These are phyloP conservation scores for Butyriboletus appendiculatus DNA, from an alignment of 1,284 basidiomycete genomes.

Conservation along the genomic window DNA sequence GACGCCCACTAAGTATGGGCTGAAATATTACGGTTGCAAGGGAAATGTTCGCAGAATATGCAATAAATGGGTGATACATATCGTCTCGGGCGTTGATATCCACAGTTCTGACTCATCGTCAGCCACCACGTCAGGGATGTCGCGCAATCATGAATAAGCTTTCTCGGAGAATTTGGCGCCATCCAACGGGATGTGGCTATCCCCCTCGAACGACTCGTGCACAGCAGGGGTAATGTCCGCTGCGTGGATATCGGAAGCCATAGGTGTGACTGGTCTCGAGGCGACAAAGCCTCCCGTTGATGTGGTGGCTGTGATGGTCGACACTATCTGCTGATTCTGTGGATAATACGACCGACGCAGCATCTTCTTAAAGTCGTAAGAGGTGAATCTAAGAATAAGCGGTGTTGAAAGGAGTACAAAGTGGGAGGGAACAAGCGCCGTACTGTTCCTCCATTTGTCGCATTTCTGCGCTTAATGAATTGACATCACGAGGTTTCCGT, in stretches of 20 bases:
- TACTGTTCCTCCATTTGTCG: conserved; percentile 98
- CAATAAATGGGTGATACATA: conserved; percentile 29
- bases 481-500: conserved; percentile 86
- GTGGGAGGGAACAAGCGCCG: conserved; percentile 33
- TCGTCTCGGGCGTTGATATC: conserved; percentile 6
- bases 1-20: conserved; percentile 22
- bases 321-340: conserved; percentile 66
- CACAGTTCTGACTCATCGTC: not conserved
- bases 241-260: conserved; percentile 28
- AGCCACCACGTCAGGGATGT: not conserved
- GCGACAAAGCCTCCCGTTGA: conserved; percentile 44
- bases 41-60: conserved; percentile 24
- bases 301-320: conserved; percentile 45
- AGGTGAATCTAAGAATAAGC: conserved; percentile 56
- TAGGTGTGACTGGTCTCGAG: conserved; percentile 50
- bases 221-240: conserved; percentile 17
- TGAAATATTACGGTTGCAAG: conserved; percentile 21
- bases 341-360: conserved; percentile 82
- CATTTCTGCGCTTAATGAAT: conserved; percentile 86
- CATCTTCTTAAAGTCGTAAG: conserved; percentile 87
- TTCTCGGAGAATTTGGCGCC: conserved; percentile 27
- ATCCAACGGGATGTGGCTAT: conserved; percentile 21
- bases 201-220: conserved; percentile 25
- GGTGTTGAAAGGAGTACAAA: not conserved
- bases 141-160: conserved; percentile 28